These are phyloP conservation scores for Rhinocladiella mackenziei DNA, from an alignment of 2,329 filamentous ascomycete species.

Conservation along the genomic window DNA sequence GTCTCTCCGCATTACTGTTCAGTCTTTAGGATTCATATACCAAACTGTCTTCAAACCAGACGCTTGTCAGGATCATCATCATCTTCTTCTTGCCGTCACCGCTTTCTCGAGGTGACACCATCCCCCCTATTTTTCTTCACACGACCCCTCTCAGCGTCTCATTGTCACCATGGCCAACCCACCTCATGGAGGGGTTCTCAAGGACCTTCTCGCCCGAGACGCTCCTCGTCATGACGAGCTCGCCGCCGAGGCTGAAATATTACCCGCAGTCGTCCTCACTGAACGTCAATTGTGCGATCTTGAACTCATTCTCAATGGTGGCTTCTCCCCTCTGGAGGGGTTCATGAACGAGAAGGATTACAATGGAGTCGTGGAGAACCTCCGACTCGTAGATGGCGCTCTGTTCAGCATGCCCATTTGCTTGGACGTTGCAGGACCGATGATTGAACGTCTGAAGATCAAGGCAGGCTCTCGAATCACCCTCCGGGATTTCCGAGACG, in stretches of 20 bases:
- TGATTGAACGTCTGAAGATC: conserved; percentile 69
- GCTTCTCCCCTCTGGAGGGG: conserved; percentile 95
- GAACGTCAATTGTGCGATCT: conserved; percentile 98
- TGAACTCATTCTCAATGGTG: conserved; percentile 93
- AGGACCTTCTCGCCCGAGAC: conserved; percentile 96
- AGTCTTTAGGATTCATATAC: too few relatives aligned
- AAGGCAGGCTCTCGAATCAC: conserved; percentile 78
- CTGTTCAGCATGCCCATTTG: conserved; percentile 98
- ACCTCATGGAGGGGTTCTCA: conserved; percentile 88
- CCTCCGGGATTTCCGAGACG: conserved; percentile 91
- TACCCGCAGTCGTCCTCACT: conserved; percentile 77
- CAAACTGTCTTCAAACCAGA: too few relatives aligned
- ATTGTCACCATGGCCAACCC: conserved; percentile 45
- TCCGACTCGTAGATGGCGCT: conserved; percentile 79
- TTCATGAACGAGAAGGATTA: conserved; percentile 99
- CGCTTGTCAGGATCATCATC: too few relatives aligned
- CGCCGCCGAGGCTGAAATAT: conserved; percentile 73
- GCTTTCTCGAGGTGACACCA: too few relatives aligned
- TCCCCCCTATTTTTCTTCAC: too few relatives aligned
- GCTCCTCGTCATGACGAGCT: conserved; percentile 76
- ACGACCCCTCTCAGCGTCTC: too few relatives aligned
- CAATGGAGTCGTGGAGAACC: conserved; percentile 83
- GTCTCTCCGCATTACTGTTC: too few relatives aligned
- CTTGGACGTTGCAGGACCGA: conserved; percentile 73
- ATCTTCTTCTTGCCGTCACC: too few relatives aligned